Base-by-base conservation (phyloP, 192 early-diverging fungal genomes). In the Podila clonocystis region DNA sequence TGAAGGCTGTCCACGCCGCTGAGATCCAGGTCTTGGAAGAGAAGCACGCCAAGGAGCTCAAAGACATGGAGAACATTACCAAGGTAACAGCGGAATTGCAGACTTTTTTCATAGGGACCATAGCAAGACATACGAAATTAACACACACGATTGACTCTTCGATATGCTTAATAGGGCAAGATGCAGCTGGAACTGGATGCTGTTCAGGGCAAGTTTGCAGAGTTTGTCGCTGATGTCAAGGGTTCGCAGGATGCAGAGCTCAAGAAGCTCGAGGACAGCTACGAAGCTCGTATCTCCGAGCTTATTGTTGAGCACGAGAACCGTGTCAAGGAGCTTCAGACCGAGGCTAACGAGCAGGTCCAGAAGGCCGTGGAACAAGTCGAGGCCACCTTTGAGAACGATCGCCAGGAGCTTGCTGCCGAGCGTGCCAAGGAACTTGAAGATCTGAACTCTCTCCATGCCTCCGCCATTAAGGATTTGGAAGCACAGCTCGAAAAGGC, bases 351-450 rank as follows among this genome's bases (percentile, higher is more conserved):
- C 24, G 73, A 75, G 5, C 70, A 73, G 38, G 67, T 76, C 33
- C 74, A 84, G 49, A 74, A 36, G 50, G 77, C 72, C 15, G 72
- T 84, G 9, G 79, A 74, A 24, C 55, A 80, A 60, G 80, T 82
- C 59, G 72, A 82, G 59, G 52, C 62, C 38, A 79, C 80, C 2
- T 79, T 79, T 65, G 83, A 67, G 24, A 48, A 59, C 17, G 76
- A 84, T 13, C 62, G 74, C 5, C 31, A 74, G 62, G 77, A 79
- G 30, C 60, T 75, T 50, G 72, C 63, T 28, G 71, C 52, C 11
- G 48, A 50, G 8, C 72, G 66, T 49, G n/a, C 15, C 11, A 74
- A 73, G 52, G 80, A 74, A 19, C 22, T 84, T 6, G 68, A 68
- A n/a, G 59, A 75, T 26, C 63, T 75, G 20, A 50, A 70, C 28